A percentile compares a stretch with the other conserved stretches of the same genome.
Evolutionary conservation across 2,329 filamentous ascomycete genomes (phyloP).

Genomic region (Scleromitrula shiraiana): DNA sequence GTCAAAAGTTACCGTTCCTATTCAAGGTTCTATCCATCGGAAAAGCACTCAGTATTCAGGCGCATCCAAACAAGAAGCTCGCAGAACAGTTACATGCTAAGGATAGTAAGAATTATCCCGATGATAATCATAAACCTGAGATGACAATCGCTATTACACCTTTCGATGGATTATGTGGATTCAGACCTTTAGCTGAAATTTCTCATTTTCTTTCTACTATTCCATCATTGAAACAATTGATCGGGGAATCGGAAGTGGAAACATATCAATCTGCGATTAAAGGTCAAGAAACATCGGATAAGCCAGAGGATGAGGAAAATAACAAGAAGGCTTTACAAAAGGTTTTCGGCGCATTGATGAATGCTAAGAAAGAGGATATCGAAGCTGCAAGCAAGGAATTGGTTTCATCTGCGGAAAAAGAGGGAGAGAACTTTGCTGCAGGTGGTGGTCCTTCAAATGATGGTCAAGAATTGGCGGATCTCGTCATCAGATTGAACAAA

Average conservation of each 20-base stretch:
- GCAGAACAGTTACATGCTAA: constrained; percentile 79
- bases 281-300: constrained; percentile 40
- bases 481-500: constrained; percentile 68
- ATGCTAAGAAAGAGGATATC: constrained; percentile 59
- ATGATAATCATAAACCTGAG: constrained; percentile 99
- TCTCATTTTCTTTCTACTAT: constrained; percentile 63
- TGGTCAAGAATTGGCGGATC: constrained; percentile 63
- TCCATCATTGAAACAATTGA: constrained; percentile 54
- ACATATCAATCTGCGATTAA: constrained; percentile 46
- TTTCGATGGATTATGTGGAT: constrained; percentile 93
- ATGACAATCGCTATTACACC: constrained; percentile 98
- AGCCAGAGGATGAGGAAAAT: constrained; percentile 35
- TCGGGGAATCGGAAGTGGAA: constrained; percentile 56
- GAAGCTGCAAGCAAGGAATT: constrained; percentile 59
- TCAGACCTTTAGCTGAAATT: constrained; percentile 81
- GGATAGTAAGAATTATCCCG: constrained; percentile 91
- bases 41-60: constrained; percentile 95
- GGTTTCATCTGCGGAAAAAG: constrained; percentile 59
- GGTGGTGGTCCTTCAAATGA: constrained; percentile 59
- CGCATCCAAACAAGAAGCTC: constrained; percentile 91
- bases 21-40: constrained; percentile 97
- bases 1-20: constrained; percentile 80
- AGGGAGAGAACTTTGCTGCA: constrained; percentile 66
- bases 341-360: constrained; percentile 75
- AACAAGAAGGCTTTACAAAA: constrained; percentile 75